Evolutionary conservation across 345 rosid genomes (phyloP), one percentile per base, ranked within the genome.

Genomic region (Rhizophora mangle): DNA sequence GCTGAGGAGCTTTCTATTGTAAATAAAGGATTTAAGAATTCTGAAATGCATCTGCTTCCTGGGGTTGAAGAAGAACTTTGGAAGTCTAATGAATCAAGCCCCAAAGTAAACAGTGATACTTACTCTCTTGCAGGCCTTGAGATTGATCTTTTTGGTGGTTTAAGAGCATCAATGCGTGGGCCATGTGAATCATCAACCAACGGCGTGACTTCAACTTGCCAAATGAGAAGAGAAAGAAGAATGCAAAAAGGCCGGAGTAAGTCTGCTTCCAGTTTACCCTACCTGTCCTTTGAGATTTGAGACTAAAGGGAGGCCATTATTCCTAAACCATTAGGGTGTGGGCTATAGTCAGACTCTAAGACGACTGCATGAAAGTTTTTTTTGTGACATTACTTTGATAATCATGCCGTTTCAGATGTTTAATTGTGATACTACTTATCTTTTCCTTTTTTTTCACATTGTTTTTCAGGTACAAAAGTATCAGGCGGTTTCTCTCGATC

Each of bases 111-210:
- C 51, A 47, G 68, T 60, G 82, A 63, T 34, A 22, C 62, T 46
- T 75, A 32, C 68, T 75, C 83, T 53, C 81, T 84, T 57, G 74
- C 76, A 26, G 72, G 76, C 68, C 87, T 84, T 52, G 87, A 86
- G 76, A 60, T 65, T 71, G 83, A 73, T 70, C 75, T 84, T 54
- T 80, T 82, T 75, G 81, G 75, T 69, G 84, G 75, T 73, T 58
- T 78, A 55, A 78, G 72, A 70, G 58, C 68, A 68, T 74, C 84
- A 30, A 2, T 65, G 37, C 60, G 5, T 5, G 64, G 64, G 18
- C 60, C 76, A 31, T 29, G 43, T 22, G 39, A 64, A n/a, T 29
- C 55, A 54, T 19, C 66, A 74, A 68, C 68, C 53, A 20, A 71
- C 54, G 49, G 18, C 6, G 36, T 60, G 47, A 53, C 62, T 62